Percentiles rank a stretch among this genome's conserved stretches.
These are phyloP conservation scores for Erodium maritimum DNA, from an alignment of 345 rosid genomes.

Conservation along the genomic window DNA sequence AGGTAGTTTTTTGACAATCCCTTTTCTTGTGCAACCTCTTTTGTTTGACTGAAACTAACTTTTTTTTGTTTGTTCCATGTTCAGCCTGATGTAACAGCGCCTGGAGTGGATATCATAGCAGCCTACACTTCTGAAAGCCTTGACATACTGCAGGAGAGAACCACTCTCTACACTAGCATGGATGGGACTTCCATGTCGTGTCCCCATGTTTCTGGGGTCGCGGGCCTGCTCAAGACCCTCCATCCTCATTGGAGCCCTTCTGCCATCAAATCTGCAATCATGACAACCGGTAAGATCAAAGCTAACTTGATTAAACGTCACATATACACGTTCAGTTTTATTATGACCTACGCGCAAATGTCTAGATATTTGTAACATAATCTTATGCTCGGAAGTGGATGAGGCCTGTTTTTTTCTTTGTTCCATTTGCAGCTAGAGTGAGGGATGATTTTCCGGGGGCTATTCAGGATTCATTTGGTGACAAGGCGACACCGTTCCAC, in stretches of 20 bases:
- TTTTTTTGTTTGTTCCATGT: too few species aligned
- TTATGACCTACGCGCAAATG: too few species aligned
- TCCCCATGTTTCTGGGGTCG: constrained; percentile 46
- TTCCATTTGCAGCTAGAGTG: constrained; percentile 38
- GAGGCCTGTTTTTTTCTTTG: too few species aligned
- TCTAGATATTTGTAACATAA: too few species aligned
- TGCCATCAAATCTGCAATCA: constrained; percentile 46
- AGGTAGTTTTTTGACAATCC: too few species aligned
- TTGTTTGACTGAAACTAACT: not conserved
- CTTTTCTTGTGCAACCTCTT: not conserved
- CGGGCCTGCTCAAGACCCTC: constrained; percentile 35
- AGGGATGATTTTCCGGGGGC: constrained; percentile 35
- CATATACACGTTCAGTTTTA: too few species aligned
- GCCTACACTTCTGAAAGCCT: constrained; percentile 23
- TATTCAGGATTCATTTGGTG: constrained; percentile 18
- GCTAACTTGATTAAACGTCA: too few species aligned
- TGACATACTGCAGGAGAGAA: too few species aligned
- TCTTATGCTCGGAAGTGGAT: too few species aligned
- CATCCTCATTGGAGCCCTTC: constrained; percentile 45
- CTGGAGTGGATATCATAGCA: constrained; percentile 62
- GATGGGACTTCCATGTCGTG: constrained; percentile 61
- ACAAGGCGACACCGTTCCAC: constrained; percentile 41
- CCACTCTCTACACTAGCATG: not conserved
- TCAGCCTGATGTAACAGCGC: constrained; percentile 78
- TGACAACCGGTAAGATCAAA: constrained; percentile 41